Evolutionary conservation across 345 rosid species (phyloP), one percentile per base, ranked within the genome.

Genomic region (Heritiera fomes): DNA sequence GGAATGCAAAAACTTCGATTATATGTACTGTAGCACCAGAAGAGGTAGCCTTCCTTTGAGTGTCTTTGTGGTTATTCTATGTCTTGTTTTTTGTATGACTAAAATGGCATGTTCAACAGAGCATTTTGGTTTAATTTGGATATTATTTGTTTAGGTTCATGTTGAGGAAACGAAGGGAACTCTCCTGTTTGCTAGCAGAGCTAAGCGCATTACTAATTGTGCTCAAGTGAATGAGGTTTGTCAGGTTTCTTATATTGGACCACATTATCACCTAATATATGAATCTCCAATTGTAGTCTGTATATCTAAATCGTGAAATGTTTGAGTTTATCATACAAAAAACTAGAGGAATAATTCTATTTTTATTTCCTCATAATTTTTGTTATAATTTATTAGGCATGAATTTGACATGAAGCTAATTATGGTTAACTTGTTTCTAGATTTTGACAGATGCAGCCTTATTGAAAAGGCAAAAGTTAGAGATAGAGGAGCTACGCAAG

Each of bases 1-100:
- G 99, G 64, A 96, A 96, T 81, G 97, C 98, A 6, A 96, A 94
- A 85, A 93, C 99, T 67, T 93, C 98, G 75, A 94, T 96, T 77
- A 96, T 96, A 81, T 96, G 99, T 83, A 96, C 99, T 32, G 71
- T 93, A 71, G 98, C 98, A 75, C 99, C 99, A 79, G 98, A 96
- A 89, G 97, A 94, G 97, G 99, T 96, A 89, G 64, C 20, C 34
- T 55, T 23, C 46, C 72, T 8, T 53, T 67, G 43, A 50, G 28
- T 32, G 13, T 49, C 6, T 47, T 34, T 34, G 38, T 34, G 38
- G 38, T 23, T 34, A 55, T 45, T 46, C 53, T 79, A 23, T 23
- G 32, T 30, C 73, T 13, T 77, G 3, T 75, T 38, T 75, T n/a
- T 56, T 3, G 47, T 63, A 34, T 0, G 32, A 50, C 15, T 64